Base-by-base conservation (phyloP, 2,329 filamentous ascomycete genomes). In the Colletotrichum cereale region DNA sequence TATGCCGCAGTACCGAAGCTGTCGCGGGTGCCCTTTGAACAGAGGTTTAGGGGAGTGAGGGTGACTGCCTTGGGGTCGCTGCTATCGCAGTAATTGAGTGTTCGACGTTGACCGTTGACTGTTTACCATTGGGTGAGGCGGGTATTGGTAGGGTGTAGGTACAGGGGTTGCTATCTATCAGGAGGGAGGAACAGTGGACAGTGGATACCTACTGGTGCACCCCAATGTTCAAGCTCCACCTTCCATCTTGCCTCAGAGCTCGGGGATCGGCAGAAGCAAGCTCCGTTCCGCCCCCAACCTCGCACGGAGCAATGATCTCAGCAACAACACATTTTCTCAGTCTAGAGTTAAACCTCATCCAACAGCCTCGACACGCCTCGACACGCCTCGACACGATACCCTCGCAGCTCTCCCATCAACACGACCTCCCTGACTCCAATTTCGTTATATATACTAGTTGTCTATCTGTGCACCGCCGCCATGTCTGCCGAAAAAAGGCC, bases 401-500 rank as follows among this genome's bases (percentile, higher is more conserved):
- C 40, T 29, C 42, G 42, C 29, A 16, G 24, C 24, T 10, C 24
- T 40, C 16, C 10, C 18, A 57, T 42, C 40, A 44, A 69, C 6
- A 12, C 21, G 14, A 47, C 38, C 18, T 29, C 24, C 11, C 14
- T 29, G 16, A 48, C 24, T 4, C 34, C 24, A 24, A 21, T n/a
- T 16, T 24, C 52, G 16, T 21, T 21, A 16, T 18, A 29, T 24
- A 44, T 40, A 3, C 3, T 12, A 55, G 18, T 40, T 36, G 31
- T 3, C 21, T 55, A 42, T 21, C 44, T 36, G 12, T 53, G 38
- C 18, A n/a, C 38, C 6, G 14, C 6, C 76, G 79, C n/a, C 71
- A 98, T 97, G 95, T 94, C 95, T 42, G 89, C 93, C 74, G 95
- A 97, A 83, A 98, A 99, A 85, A 90, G 96, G 79, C 93, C 95